phyloP scores from a whole-genome alignment of 257 asterid species.

The Nicotiana attenuata region DNA sequence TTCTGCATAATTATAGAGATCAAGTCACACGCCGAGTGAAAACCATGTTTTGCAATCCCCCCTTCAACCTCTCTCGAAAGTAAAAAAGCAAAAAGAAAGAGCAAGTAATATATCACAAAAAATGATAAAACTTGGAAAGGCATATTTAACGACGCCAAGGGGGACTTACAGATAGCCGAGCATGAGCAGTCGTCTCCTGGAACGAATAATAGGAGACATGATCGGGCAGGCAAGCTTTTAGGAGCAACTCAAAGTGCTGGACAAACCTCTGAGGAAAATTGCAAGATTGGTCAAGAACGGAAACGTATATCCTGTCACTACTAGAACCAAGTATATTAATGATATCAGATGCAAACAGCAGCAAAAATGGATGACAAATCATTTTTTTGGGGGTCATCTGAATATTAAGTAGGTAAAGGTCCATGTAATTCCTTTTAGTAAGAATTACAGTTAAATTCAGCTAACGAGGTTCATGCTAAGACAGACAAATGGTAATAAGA shows the following conservation, averaged over 20 bases:
- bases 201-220: slow-evolving; percentile 61
- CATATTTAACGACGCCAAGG: not conserved
- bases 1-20: slow-evolving; percentile 33
- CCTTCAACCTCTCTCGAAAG: not conserved
- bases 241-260: slow-evolving; percentile 93
- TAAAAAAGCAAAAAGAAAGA: not conserved
- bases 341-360: not conserved
- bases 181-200: slow-evolving; percentile 55
- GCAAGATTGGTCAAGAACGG: slow-evolving; percentile 19
- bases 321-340: slow-evolving; percentile 1
- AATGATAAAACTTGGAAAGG: not conserved
- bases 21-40: not conserved
- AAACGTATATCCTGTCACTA: not conserved
- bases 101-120: not conserved
- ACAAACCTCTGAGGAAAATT: slow-evolving; percentile 64
- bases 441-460: too few species aligned
- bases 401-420: not conserved
- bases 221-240: slow-evolving; percentile 84
- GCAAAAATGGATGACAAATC: not conserved
- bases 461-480: not conserved
- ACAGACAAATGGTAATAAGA: too few species aligned
- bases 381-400: not conserved
- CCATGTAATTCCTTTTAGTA: too few species aligned
- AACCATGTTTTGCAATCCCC: not conserved
- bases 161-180: slow-evolving; percentile 63